Base-by-base conservation (phyloP, 2,329 filamentous ascomycete genomes). In the Botrytis elliptica region DNA sequence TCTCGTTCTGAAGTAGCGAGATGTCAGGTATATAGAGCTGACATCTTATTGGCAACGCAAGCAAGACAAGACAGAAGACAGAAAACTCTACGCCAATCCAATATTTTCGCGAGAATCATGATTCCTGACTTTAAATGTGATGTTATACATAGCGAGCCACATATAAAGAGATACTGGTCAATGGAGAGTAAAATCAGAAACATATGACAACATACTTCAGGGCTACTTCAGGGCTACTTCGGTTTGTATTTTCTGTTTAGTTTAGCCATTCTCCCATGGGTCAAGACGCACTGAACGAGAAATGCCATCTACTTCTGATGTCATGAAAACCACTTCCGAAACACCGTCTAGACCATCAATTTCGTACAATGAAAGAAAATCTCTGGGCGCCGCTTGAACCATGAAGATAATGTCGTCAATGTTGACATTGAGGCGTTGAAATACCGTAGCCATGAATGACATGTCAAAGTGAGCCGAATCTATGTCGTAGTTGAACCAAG, bases 401-500 rank as follows among this genome's bases (percentile, higher is more conserved):
- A 25, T 25, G 46, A 9, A 6, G 22, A 12, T 25, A 49, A 22
- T 7, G n/a, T 33, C 20, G 55, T 33, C n/a, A 9, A 46, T 46
- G 44, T 46, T 7, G 42, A 7, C 20, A 49, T 0, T 6, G 20
- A 22, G 0, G 20, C 1, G 3, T 22, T 7, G 7, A 9, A 4
- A 22, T 10, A 5, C n/a, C 25, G 10, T 14, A 9, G 1, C 4
- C 12, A 0, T 12, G 57, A 60, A 36, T 25, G 33, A 12, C 29
- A n/a, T 8, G 33, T 62, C 20, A 22, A 38, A 20, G 22, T 25
- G 33, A 38, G 38, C 5, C 10, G 12, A 12, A 25, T 62, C 59
- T 6, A 62, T 62, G 33, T 62, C 12, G 22, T 62, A 62, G 5
- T 62, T 38, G 59, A 38, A 38, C 33, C 33, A 25, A 14, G 33